A percentile compares a stretch with the other conserved stretches of the same genome.
Conservation (phyloP, 768 basidiomycete species). For the Clathrus columnatus region DNA sequence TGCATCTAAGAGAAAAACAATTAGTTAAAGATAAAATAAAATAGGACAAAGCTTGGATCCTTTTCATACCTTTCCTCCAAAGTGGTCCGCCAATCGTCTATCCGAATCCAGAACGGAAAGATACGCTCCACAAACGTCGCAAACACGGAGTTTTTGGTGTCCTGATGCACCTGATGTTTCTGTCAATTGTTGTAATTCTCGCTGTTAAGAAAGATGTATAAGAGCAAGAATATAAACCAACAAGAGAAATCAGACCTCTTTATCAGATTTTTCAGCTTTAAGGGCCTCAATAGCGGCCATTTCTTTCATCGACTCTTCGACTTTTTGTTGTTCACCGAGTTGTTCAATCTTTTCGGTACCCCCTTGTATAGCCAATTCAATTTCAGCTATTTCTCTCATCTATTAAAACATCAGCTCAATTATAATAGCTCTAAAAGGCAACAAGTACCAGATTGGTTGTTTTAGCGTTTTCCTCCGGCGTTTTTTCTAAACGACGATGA, state of each 20-base stretch:
- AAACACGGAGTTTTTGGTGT: conserved; percentile 99
- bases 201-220: too few species aligned
- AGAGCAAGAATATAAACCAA: background rate
- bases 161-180: conserved; percentile 98
- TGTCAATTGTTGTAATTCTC: conserved; percentile 87
- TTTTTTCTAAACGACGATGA: conserved; percentile 95
- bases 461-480: conserved; percentile 98
- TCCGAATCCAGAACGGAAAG: conserved; percentile 96
- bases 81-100: conserved; percentile 96
- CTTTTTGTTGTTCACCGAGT: conserved; percentile 95
- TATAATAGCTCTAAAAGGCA: background rate
- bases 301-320: conserved; percentile 97
- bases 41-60: background rate
- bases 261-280: conserved; percentile 91
- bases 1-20: conserved; percentile 70
- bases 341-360: conserved; percentile 97
- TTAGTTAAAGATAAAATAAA: too few species aligned
- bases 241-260: conserved; percentile 57
- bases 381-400: conserved; percentile 99
- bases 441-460: conserved; percentile 77
- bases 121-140: conserved; percentile 99
- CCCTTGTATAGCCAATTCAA: conserved; percentile 98
- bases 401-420: conserved; percentile 22
- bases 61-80: conserved; percentile 88
- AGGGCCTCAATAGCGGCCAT: conserved; percentile 96